Percentiles rank a stretch among this genome's conserved stretches.
Evolutionary conservation across 805 yeast genomes (phyloP).

Genomic region (Yamadazyma laniorum): DNA sequence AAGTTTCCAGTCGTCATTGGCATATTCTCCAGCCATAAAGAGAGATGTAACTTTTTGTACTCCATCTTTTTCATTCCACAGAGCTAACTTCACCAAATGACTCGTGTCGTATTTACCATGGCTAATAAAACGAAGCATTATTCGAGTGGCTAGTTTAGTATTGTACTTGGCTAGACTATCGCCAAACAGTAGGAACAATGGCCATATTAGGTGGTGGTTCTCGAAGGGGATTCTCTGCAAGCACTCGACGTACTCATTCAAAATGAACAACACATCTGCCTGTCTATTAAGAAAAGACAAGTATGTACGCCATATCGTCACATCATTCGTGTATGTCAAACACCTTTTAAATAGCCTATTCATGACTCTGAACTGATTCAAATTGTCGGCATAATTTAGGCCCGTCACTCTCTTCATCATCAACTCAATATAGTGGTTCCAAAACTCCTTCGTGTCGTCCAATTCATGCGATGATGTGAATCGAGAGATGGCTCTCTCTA

Average conservation of each 20-base stretch:
- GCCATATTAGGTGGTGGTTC: constrained; percentile 26
- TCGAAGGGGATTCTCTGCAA: constrained; percentile 5
- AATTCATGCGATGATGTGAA: constrained; percentile 17
- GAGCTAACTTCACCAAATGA: constrained; percentile 8
- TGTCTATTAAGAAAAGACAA: constrained; percentile 9
- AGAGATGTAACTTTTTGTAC: background rate
- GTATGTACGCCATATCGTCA: constrained; percentile 9
- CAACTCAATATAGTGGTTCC: constrained; percentile 50
- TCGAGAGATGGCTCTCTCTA: constrained; percentile 46
- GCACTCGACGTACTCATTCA: constrained; percentile 11
- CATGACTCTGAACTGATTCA: constrained; percentile 32
- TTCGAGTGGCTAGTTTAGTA: background rate
- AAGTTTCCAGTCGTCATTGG: constrained; percentile 22
- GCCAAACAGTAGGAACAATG: constrained; percentile 54
- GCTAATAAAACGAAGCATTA: constrained; percentile 9
- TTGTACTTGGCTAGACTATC: constrained; percentile 20
- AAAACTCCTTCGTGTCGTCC: constrained; percentile 49
- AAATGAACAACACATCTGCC: constrained; percentile 5
- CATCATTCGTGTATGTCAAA: constrained; percentile 7
- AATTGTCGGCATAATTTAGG: constrained; percentile 26
- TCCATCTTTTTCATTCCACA: background rate
- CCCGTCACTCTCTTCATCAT: constrained; percentile 29
- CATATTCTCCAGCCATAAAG: background rate
- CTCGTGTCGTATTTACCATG: constrained; percentile 8
- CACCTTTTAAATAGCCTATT: constrained; percentile 45